Evolutionary conservation across 2,329 filamentous ascomycete species (phyloP), one percentile per base, ranked within the genome.

Genomic region (Aspergillus fischeri): DNA sequence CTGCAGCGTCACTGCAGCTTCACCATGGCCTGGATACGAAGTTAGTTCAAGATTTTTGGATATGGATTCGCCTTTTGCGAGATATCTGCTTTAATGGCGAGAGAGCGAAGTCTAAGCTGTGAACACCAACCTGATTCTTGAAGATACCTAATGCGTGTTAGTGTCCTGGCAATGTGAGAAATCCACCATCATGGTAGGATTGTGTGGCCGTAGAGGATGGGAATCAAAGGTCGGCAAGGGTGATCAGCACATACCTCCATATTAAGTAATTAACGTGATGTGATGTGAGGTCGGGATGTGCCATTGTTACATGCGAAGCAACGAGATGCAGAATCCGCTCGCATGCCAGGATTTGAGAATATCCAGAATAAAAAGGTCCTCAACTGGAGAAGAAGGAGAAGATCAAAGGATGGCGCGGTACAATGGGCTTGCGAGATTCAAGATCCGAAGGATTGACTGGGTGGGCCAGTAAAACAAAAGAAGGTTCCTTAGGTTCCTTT

Each of bases 191-290:
- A 64, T 35, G 59, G 63, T 55, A 65, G 58, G 48, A 55, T 49
- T 45, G 28, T 27, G 27, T 44, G 57, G 44, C 28, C 49, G 51
- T 27, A 47, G 44, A 47, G 51, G 47, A 52, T 55, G 38, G 51
- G 51, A 27, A 24, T 27, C 27, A 20, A 29, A 52, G 41, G 27
- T 51, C 32, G 53, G 21, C 24, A 27, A 51, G 47, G 49, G 57
- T 48, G 54, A 9, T 51, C 20, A 52, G 54, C 25, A 73, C 78
- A 56, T 81, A 87, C 80, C 85, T 84, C 81, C 85, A 86, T 73
- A 88, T 85, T 69, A 88, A 77, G 75, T 87, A 87, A 76, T 88
- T 88, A 70, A 88, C 80, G 71, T 87, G 84, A 77, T 87, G 78
- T 67, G 73, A 77, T 61, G 75, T 77, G 55, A 77, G 73, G 67